Evolutionary conservation across 2,329 filamentous ascomycete species (phyloP).

Genomic region (Sclerotinia minor): DNA sequence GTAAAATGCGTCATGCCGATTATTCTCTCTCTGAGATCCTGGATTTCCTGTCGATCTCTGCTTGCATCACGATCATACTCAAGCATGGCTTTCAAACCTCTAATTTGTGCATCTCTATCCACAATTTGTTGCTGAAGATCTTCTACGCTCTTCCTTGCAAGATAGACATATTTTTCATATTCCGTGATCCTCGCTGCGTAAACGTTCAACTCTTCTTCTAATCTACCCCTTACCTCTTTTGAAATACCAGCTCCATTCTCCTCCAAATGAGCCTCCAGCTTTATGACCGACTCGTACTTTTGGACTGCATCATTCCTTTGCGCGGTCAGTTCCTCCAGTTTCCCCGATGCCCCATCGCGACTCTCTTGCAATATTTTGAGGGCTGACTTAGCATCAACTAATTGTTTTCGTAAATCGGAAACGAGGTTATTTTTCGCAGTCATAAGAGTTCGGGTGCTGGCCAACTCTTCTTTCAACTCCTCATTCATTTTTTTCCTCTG

Average conservation of each 20-base stretch:
- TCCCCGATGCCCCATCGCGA: no score
- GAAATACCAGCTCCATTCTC: neutral
- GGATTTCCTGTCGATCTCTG: constrained; percentile 13
- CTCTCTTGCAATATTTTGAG: neutral
- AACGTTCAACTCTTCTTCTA: neutral
- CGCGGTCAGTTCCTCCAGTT: neutral
- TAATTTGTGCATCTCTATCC: neutral
- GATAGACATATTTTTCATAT: neutral
- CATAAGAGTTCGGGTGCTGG: neutral
- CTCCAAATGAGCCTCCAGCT: neutral
- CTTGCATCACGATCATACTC: neutral
- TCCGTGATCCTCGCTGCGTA: neutral
- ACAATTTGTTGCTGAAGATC: neutral
- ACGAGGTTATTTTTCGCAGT: neutral
- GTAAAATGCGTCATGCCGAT: constrained; percentile 2
- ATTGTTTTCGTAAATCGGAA: neutral
- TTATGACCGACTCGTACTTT: neutral
- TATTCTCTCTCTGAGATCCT: constrained; percentile 8
- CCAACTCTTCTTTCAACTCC: neutral
- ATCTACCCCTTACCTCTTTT: no score
- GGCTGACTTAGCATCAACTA: neutral
- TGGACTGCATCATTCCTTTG: neutral
- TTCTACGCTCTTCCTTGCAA: neutral
- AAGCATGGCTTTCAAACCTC: neutral
- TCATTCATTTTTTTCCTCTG: neutral